These are phyloP conservation scores for Triticum dicoccoides DNA, from an alignment of 176 grass and related monocot genomes.

Conservation along the genomic window DNA sequence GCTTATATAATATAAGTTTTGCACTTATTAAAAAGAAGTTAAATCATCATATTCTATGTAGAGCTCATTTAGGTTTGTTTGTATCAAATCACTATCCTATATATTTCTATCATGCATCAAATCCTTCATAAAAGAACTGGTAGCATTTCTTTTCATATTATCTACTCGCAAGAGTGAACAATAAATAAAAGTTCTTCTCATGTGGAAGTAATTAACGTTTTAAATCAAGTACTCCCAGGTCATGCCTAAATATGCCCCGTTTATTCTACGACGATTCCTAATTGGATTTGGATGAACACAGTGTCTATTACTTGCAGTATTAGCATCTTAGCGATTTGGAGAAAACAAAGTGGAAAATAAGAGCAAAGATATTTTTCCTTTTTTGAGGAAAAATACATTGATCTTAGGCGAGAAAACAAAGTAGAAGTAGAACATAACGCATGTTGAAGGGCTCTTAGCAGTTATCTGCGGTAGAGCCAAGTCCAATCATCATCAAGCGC, in stretches of 20 bases:
- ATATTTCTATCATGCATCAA: background rate
- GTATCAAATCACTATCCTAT: background rate
- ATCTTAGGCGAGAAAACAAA: background rate
- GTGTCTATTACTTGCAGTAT: background rate
- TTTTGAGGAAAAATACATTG: background rate
- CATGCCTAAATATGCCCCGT: background rate
- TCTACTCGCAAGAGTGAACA: background rate
- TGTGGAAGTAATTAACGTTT: background rate
- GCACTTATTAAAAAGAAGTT: background rate
- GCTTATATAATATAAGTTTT: background rate
- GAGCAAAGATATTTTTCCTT: background rate
- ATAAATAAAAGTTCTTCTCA: background rate
- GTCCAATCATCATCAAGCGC: background rate
- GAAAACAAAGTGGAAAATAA: background rate
- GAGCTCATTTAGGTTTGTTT: background rate
- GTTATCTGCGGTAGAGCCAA: background rate
- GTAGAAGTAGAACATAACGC: background rate
- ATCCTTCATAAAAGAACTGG: background rate
- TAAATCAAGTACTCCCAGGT: background rate
- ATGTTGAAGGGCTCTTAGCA: background rate
- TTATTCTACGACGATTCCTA: background rate
- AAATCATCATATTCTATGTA: background rate
- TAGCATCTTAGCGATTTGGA: background rate
- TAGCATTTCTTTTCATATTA: background rate
- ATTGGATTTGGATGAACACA: background rate